phyloP scores from a whole-genome alignment of 345 rosid species.

The Brassica incana region DNA sequence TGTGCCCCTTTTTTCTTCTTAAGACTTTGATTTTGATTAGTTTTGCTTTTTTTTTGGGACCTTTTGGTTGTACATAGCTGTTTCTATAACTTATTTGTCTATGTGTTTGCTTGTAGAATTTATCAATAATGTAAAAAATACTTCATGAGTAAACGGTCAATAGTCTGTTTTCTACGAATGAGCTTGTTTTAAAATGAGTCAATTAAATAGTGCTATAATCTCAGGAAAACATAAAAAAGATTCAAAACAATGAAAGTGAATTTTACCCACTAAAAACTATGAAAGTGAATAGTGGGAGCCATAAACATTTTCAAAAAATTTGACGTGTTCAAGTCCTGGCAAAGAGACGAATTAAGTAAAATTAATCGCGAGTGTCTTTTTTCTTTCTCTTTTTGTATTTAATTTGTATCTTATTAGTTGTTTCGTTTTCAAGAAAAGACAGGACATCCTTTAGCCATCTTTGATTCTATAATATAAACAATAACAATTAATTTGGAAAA shows the following conservation, averaged over 20 bases:
- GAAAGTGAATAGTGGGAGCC: slow-evolving; percentile 26
- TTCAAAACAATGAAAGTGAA: slow-evolving; percentile 4
- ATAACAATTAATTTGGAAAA: slow-evolving; percentile 16
- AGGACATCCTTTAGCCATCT: slow-evolving; percentile 5
- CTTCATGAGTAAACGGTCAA: neutral
- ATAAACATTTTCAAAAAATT: neutral
- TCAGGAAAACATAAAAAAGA: neutral
- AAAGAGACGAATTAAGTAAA: slow-evolving; percentile 8
- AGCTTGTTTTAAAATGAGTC: neutral
- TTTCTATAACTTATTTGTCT: slow-evolving; percentile 11
- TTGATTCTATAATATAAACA: slow-evolving; percentile 10
- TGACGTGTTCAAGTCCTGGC: slow-evolving; percentile 20
- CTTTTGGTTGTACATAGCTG: slow-evolving; percentile 21
- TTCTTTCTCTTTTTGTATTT: neutral
- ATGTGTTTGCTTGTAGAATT: slow-evolving; percentile 11
- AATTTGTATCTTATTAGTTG: neutral
- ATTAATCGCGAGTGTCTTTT: neutral
- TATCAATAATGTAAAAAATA: slow-evolving; percentile 20
- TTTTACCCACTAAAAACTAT: neutral
- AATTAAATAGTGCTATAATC: neutral
- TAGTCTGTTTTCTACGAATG: neutral
- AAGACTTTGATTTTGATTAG: slow-evolving; percentile 12
- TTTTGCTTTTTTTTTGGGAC: slow-evolving; percentile 4
- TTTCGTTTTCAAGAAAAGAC: slow-evolving; percentile 28
- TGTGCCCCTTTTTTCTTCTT: neutral